Evolutionary conservation across 495 filamentous ascomycete species (phyloP).

Genomic region (Tuber melanosporum): DNA sequence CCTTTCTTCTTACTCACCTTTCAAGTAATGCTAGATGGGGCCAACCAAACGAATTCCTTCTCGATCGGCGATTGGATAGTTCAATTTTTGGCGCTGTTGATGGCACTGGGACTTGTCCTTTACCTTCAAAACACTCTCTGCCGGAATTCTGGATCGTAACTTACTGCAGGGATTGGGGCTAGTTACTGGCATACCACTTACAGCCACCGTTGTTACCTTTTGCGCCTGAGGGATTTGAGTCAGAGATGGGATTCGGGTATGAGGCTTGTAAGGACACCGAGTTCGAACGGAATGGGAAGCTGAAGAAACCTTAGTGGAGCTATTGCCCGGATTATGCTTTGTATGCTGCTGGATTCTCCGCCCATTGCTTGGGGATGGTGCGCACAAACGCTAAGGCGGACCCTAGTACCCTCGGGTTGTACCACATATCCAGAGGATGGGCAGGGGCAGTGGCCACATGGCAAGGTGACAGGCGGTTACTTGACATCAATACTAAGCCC

Average conservation of each 20-base stretch:
- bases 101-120: background rate
- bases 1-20: background rate
- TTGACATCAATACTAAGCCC: background rate
- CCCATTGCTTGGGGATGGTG: background rate
- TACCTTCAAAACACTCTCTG: background rate
- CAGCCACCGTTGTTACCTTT: background rate
- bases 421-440: background rate
- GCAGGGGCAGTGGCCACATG: background rate
- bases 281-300: too few species aligned
- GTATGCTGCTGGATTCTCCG: background rate
- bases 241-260: background rate
- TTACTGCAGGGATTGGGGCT: too few species aligned
- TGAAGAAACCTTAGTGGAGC: background rate
- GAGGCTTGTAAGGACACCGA: background rate
- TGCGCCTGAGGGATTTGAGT: background rate
- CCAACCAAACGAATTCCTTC: background rate
- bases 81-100: background rate
- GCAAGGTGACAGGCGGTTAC: background rate
- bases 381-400: background rate
- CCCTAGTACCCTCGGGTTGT: background rate
- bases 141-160: too few species aligned
- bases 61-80: background rate
- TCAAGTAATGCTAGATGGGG: background rate
- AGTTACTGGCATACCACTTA: too few species aligned
- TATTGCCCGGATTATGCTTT: background rate